Conservation (phyloP, 2,329 filamentous ascomycete genomes). For the Aspergillus pseudoterreus region DNA sequence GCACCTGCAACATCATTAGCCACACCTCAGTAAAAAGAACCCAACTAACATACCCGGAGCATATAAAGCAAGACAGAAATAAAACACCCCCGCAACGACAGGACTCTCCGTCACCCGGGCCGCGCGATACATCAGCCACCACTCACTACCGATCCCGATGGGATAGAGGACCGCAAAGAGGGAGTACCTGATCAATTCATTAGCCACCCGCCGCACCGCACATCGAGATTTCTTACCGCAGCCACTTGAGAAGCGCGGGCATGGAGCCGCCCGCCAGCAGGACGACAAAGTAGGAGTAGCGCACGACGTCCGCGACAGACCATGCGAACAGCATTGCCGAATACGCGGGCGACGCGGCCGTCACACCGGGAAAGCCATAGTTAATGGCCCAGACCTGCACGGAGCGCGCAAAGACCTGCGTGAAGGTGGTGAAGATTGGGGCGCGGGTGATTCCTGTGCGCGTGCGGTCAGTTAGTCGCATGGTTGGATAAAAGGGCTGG, state of each 20-base stretch:
- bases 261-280: constrained; percentile 13
- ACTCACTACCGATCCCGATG: constrained; percentile 26
- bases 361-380: constrained; percentile 19
- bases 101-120: constrained; percentile 9
- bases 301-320: constrained; percentile 24
- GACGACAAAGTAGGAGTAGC: constrained; percentile 25
- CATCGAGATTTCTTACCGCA: constrained; percentile 15
- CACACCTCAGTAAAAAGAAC: not conserved
- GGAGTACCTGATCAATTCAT: constrained; percentile 19
- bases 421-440: constrained; percentile 28
- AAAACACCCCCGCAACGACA: constrained; percentile 16
- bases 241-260: constrained; percentile 18
- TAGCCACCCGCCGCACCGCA: not conserved
- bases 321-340: constrained; percentile 25
- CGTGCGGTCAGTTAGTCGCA: constrained; percentile 1
- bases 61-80: constrained; percentile 26
- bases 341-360: constrained; percentile 17
- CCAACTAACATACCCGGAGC: constrained; percentile 19
- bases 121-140: constrained; percentile 28
- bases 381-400: constrained; percentile 31
- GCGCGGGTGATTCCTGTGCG: constrained; percentile 26
- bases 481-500: not conserved
- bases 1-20: constrained; percentile 14
- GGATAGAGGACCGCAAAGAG: constrained; percentile 27
- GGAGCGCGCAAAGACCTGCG: constrained; percentile 27